Percentiles rank a stretch among this genome's conserved stretches.
phyloP scores from a whole-genome alignment of 2,329 filamentous ascomycete genomes.

The Diplocarpon mali region DNA sequence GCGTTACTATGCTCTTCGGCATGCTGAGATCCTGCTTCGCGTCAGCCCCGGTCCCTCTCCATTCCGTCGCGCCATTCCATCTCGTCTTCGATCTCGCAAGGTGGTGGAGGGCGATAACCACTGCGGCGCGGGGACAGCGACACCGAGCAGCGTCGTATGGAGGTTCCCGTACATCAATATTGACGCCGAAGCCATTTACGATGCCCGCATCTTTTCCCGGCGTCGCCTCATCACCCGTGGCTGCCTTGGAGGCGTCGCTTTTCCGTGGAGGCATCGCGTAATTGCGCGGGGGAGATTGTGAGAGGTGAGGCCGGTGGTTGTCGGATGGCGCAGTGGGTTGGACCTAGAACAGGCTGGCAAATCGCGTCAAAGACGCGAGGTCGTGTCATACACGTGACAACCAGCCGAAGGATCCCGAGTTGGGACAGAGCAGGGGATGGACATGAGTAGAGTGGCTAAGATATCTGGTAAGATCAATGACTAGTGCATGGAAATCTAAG shows the following conservation, averaged over 20 bases:
- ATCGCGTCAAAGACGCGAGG: not conserved
- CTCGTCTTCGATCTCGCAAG: no score
- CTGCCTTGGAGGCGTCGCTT: conserved; percentile 38
- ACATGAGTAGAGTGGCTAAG: no score
- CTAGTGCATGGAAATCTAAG: no score
- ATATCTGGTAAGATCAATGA: no score
- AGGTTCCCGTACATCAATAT: conserved; percentile 38
- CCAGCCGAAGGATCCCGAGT: not conserved
- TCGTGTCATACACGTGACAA: not conserved
- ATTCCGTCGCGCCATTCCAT: no score
- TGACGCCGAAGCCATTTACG: conserved; percentile 20
- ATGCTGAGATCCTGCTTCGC: conserved; percentile 55
- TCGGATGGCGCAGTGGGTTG: no score
- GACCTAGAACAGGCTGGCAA: not conserved
- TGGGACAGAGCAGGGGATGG: not conserved
- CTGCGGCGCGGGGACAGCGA: no score
- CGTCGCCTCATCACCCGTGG: conserved; percentile 33
- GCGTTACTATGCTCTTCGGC: conserved; percentile 71
- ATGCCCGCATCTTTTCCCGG: conserved; percentile 20
- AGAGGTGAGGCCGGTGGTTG: not conserved
- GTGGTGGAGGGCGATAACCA: no score
- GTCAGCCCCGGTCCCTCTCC: no score
- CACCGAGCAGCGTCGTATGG: no score
- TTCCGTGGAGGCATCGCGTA: conserved; percentile 44
- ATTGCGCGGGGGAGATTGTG: not conserved